phyloP scores from a whole-genome alignment of 1,284 basidiomycete species.

The Ganoderma lingzhi region DNA sequence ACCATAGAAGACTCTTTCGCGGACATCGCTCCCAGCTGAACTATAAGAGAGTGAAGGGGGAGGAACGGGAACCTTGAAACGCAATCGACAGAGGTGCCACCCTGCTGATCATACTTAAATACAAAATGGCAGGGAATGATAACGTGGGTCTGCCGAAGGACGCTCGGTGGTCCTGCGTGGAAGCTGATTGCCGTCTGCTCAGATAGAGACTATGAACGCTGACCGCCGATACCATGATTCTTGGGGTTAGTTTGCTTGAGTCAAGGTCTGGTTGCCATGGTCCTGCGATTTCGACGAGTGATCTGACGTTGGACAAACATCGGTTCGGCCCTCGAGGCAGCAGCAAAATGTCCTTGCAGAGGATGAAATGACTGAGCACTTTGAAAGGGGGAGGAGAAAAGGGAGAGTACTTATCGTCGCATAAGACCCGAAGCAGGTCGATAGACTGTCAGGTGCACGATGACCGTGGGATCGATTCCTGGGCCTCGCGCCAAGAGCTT shows the following conservation, averaged over 20 bases:
- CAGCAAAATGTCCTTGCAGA: neutral
- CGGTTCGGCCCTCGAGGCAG: neutral
- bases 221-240: neutral
- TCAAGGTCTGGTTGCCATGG: neutral
- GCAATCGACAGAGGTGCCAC: neutral
- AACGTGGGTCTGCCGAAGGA: neutral
- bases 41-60: neutral
- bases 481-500: neutral
- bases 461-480: neutral
- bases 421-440: neutral
- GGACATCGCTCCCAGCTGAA: neutral
- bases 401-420: neutral
- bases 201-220: neutral
- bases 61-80: neutral
- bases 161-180: neutral
- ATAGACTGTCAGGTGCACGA: neutral
- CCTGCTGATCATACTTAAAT: neutral
- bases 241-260: neutral
- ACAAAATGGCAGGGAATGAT: neutral
- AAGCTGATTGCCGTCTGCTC: neutral
- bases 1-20: neutral
- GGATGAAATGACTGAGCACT: neutral
- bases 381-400: neutral
- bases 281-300: neutral
- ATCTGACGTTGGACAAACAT: neutral